phyloP scores from a whole-genome alignment of 1,284 basidiomycete species.

The Nidula niveotomentosa region DNA sequence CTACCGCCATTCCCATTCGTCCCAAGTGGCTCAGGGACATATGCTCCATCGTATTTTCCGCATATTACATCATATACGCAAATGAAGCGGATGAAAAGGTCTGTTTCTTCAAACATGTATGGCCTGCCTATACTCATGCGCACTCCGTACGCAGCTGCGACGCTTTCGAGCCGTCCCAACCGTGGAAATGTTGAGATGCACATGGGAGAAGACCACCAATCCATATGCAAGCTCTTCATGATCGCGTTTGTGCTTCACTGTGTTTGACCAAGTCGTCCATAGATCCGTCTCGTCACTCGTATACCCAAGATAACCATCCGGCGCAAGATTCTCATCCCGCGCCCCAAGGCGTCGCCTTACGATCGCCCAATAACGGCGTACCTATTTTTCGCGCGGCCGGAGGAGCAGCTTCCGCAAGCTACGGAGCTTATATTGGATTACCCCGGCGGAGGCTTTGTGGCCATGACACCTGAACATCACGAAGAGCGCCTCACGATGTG shows the following conservation, averaged over 20 bases:
- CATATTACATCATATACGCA: conserved; percentile 94
- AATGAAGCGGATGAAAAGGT: conserved; percentile 95
- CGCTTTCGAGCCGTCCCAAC: conserved; percentile 91
- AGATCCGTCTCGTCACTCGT: conserved; percentile 71
- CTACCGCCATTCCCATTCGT: conserved; percentile 91
- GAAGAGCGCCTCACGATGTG: conserved; percentile 91
- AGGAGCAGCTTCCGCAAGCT: conserved; percentile 63
- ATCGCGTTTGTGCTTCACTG: conserved; percentile 1
- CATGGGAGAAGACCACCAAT: conserved; percentile 97
- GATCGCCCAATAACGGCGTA: conserved; percentile 81
- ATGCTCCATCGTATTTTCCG: conserved; percentile 80
- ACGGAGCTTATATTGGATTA: conserved; percentile 89
- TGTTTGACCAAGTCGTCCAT: not conserved
- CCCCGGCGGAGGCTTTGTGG: conserved; percentile 95
- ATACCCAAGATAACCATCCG: conserved; percentile 66
- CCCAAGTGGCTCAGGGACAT: conserved; percentile 92
- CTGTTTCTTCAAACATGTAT: conserved; percentile 9
- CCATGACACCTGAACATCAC: conserved; percentile 94
- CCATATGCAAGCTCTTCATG: conserved; percentile 68
- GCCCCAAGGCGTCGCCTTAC: conserved; percentile 77
- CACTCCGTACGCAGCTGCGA: conserved; percentile 60
- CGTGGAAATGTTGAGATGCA: conserved; percentile 91
- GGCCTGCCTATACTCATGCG: no score
- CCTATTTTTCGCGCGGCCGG: conserved; percentile 81
- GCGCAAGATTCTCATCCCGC: conserved; percentile 78